Base-by-base conservation (phyloP, 495 filamentous ascomycete species). In the Mytilinidion resinicola region DNA sequence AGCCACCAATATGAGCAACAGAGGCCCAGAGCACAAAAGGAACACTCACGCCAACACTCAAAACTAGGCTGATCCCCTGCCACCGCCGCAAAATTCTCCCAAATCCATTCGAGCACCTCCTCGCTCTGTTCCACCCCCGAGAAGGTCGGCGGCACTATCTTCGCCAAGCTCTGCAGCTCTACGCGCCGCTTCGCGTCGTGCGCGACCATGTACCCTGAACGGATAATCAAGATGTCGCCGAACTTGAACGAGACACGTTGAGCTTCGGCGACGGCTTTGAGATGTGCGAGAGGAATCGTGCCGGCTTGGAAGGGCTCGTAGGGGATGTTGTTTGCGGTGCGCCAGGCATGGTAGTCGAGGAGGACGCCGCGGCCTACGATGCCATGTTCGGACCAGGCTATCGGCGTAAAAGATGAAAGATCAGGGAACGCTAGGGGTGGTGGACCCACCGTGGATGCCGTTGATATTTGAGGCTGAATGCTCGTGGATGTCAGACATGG, bases 201-300 rank as follows among this genome's bases (percentile, higher is more conserved):
- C 0, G 72, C 54, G 1, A 60, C 65, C 58, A 74, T 76, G 68
- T 75, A 83, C 25, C 80, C 77, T 69, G 69, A 72, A 0, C 81
- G 76, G 19, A 82, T 73, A 47, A 84, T 67, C 8, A 84, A 59
- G 47, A 84, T 77, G 60, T 84, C 81, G 17, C 81, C 80, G 57
- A 80, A 80, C 34, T 71, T 68, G 14, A 79, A 58, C 60, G 73
- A 67, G 0, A 77, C 80, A 5, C 75, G 70, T 62, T 83, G 81
- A 0, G 63, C 53, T 37, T 72, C 66, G 1, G 77, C 70, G 20
- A 75, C 76, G 4, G 71, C 72, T 51, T 73, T 69, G 1, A 84
- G 68, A 39, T 82, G 72, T 0, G 63, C 64, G 4, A 77, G 67
- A 0, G 74, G 60, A 55, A 82, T 82, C 7, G 67, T 56, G 9